Evolutionary conservation across 2,329 filamentous ascomycete genomes (phyloP), one percentile per base, ranked within the genome.

Genomic region (Penicillium sp.): DNA sequence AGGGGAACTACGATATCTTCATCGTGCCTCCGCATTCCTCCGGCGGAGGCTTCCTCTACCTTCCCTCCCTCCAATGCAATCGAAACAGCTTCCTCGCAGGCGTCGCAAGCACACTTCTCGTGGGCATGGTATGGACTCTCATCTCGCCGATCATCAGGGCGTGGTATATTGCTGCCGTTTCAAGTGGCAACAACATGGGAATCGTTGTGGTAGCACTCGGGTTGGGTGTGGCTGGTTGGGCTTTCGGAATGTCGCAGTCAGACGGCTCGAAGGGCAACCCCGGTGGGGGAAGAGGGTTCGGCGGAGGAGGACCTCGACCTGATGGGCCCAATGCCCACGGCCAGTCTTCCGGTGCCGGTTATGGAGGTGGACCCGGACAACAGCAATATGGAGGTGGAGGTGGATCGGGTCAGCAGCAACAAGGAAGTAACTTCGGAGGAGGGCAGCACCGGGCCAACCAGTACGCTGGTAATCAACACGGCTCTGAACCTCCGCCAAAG

Each of bases 1-100:
- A 88, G 1, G 92, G 92, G 49, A 95, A 94, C 69, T 97, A 96
- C 74, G 92, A 97, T 76, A 95, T 97, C 68, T 96, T 96, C 76
- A 88, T 96, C 69, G 92, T 97, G 65, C 92, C 92, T 7, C 90
- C 92, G 42, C 91, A 96, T 71, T 92, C 91, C 10, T 82, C 92
- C 6, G 92, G 92, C 47, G 84, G 86, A 0, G 92, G 92, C 30
- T 96, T 96, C 72, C 78, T 97, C 25, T 96, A 97, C 71, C 82
- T 97, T n/a, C 92, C 92, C 0, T 96, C 92, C 0, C 73, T 97
- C 55, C 83, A 87, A 66, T 88, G 90, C 18, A 89, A 94, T 65
- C 81, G 87, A 65, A 96, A 96, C 72, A 95, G 90, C 74, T 97
- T 96, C 71, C 81, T 91, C 20, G 91, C 92, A 3, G 92, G 92